These are phyloP conservation scores for Lomentospora prolificans DNA, from an alignment of 2,329 filamentous ascomycete genomes.

Conservation along the genomic window DNA sequence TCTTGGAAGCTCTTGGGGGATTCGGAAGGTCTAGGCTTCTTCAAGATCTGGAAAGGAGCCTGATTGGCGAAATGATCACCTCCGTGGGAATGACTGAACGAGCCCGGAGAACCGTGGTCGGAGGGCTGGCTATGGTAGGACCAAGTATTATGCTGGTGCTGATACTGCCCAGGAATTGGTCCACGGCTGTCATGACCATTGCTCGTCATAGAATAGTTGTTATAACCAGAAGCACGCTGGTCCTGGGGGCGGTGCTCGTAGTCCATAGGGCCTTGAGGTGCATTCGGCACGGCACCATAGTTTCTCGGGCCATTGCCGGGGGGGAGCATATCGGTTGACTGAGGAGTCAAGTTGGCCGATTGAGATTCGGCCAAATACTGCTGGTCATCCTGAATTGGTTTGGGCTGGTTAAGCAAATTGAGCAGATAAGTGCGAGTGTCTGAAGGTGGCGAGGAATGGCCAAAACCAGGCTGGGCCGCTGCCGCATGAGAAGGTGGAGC, in stretches of 20 bases:
- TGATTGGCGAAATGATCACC: slow-evolving; percentile 18
- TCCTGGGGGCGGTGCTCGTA: slow-evolving; percentile 15
- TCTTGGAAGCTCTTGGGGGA: slow-evolving; percentile 27
- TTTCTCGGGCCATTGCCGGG: background rate
- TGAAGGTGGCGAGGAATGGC: slow-evolving; percentile 42
- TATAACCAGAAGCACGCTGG: slow-evolving; percentile 15
- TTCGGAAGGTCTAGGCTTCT: slow-evolving; percentile 34
- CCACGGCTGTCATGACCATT: slow-evolving; percentile 13
- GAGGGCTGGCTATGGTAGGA: slow-evolving; percentile 16
- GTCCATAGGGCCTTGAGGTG: slow-evolving; percentile 15
- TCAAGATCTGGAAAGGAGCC: slow-evolving; percentile 30
- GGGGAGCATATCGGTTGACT: slow-evolving; percentile 22
- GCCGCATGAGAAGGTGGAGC: slow-evolving; percentile 15
- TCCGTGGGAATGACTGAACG: slow-evolving; percentile 15
- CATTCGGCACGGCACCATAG: slow-evolving; percentile 11
- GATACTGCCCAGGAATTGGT: slow-evolving; percentile 15
- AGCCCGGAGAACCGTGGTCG: slow-evolving; percentile 18
- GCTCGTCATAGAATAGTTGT: slow-evolving; percentile 9
- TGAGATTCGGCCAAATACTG: slow-evolving; percentile 15
- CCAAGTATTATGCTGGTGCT: slow-evolving; percentile 14
- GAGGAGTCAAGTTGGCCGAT: slow-evolving; percentile 33
- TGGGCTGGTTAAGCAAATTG: slow-evolving; percentile 72
- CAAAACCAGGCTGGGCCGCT: slow-evolving; percentile 27
- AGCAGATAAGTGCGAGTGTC: slow-evolving; percentile 81
- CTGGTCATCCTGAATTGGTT: slow-evolving; percentile 50